phyloP scores from a whole-genome alignment of 1,284 basidiomycete species.

The Pseudozyma tsukubaensis region DNA sequence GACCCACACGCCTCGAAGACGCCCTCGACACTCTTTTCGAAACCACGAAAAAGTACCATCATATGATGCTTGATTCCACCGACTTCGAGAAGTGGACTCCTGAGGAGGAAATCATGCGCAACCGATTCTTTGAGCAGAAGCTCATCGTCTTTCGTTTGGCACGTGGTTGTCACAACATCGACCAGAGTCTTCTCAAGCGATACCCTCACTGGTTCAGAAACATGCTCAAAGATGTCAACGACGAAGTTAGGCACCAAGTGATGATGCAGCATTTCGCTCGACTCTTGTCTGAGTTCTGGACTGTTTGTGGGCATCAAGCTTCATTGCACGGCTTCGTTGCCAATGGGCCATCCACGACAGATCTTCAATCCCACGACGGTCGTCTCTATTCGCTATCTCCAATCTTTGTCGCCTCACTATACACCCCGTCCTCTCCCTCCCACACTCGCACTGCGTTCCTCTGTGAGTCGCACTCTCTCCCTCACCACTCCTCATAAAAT shows the following conservation, averaged over 20 bases:
- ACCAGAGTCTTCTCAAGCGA: slow-evolving; percentile 4
- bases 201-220: slow-evolving; percentile 11
- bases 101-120: not conserved
- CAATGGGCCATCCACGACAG: too few species aligned
- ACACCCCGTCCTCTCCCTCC: too few species aligned
- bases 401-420: too few species aligned
- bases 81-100: not conserved
- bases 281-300: too few species aligned
- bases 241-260: not conserved
- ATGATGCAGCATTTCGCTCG: not conserved
- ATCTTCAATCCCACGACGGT: too few species aligned
- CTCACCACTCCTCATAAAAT: too few species aligned
- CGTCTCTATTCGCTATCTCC: too few species aligned
- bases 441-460: too few species aligned
- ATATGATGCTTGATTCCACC: not conserved
- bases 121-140: not conserved
- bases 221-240: not conserved
- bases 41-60: not conserved
- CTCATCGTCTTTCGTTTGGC: not conserved
- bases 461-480: too few species aligned
- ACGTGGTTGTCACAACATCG: not conserved
- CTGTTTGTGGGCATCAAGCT: too few species aligned
- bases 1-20: not conserved
- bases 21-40: not conserved
- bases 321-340: too few species aligned